These are phyloP conservation scores for Solanum chacoense DNA, from an alignment of 305 asterid species.

Conservation along the genomic window DNA sequence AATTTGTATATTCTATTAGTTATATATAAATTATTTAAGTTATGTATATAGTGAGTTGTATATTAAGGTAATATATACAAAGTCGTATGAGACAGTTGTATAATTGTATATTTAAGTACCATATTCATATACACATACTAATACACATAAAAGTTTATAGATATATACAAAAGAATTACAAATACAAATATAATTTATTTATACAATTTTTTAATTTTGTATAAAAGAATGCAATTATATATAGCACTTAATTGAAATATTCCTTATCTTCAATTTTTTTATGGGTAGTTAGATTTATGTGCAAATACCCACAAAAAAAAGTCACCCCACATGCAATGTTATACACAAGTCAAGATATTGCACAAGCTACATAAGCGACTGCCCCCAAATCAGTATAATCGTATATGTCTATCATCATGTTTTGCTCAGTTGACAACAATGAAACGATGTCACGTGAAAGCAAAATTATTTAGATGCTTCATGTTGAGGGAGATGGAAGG, in stretches of 20 bases:
- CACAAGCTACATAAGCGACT: neutral
- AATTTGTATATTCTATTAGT: neutral
- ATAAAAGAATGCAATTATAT: too few species aligned
- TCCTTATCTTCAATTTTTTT: neutral
- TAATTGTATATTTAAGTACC: too few species aligned
- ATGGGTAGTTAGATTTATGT: neutral
- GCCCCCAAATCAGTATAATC: neutral
- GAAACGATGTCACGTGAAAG: neutral
- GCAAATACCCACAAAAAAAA: neutral
- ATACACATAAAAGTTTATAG: too few species aligned
- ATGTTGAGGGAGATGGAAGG: neutral
- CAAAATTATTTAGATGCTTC: neutral
- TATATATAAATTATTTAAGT: too few species aligned
- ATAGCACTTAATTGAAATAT: neutral
- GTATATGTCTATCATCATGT: neutral
- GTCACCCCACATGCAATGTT: neutral
- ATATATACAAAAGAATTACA: too few species aligned
- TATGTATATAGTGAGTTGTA: too few species aligned
- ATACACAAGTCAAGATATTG: neutral
- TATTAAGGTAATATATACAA: too few species aligned
- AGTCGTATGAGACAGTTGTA: too few species aligned
- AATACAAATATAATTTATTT: too few species aligned
- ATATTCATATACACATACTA: too few species aligned
- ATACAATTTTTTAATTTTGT: too few species aligned
- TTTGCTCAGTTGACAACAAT: neutral